These are phyloP conservation scores for Aspergillus baeticus DNA, from an alignment of 495 filamentous ascomycete genomes.

Conservation along the genomic window DNA sequence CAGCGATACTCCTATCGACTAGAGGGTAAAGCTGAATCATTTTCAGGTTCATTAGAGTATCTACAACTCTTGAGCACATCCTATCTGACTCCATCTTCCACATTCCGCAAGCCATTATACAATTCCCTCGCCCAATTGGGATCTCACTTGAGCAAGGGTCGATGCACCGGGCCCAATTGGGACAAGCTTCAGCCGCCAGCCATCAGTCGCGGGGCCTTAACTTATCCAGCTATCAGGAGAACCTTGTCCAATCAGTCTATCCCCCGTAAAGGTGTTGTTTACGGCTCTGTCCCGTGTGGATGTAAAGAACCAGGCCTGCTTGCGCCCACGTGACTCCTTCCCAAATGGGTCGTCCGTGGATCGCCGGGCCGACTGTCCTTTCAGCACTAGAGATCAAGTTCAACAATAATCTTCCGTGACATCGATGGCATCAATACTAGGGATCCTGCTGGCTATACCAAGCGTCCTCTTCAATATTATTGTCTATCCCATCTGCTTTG, in stretches of 20 bases:
- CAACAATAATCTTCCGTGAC: too few species aligned
- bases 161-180: slow-evolving; percentile 6
- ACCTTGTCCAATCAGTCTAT: neutral
- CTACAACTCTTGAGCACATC: neutral
- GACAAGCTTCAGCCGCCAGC: neutral
- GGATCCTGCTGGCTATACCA: neutral
- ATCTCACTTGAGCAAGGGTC: neutral
- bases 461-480: slow-evolving; percentile 30
- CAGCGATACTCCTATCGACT: too few species aligned
- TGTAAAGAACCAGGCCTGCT: neutral
- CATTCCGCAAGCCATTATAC: neutral
- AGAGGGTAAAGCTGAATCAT: neutral
- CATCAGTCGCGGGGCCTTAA: neutral
- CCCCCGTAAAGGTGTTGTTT: too few species aligned
- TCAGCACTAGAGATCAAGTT: neutral
- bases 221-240: slow-evolving; percentile 1
- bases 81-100: neutral
- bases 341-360: neutral
- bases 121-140: slow-evolving; percentile 6
- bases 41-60: too few species aligned
- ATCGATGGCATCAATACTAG: neutral
- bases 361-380: neutral
- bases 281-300: too few species aligned
- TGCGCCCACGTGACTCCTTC: neutral
- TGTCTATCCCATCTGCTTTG: slow-evolving; percentile 33